Percentiles rank a stretch among this genome's conserved stretches.
These are phyloP conservation scores for Sarocladium strictum DNA, from an alignment of 2,329 filamentous ascomycete species.

Conservation along the genomic window DNA sequence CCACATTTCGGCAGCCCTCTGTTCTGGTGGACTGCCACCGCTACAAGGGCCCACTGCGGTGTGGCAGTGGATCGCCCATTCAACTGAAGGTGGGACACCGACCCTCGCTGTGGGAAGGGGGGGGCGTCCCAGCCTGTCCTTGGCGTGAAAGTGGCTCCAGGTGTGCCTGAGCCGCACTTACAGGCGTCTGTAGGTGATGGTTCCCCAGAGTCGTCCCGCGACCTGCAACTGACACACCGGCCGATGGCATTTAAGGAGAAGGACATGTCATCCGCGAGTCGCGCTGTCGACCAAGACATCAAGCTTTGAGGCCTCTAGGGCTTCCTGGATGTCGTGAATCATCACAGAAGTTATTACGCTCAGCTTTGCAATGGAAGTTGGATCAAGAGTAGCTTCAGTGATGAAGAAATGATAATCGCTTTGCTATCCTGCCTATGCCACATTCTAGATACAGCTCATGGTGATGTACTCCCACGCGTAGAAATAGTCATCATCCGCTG, in stretches of 20 bases:
- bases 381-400: neutral
- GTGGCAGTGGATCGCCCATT: too few relatives aligned
- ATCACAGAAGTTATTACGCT: too few relatives aligned
- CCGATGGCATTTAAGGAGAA: neutral
- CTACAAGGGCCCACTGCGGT: conserved; percentile 2
- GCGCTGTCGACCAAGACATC: neutral
- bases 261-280: neutral
- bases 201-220: neutral
- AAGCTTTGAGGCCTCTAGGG: neutral
- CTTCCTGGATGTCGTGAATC: too few relatives aligned
- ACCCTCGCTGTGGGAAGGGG: neutral
- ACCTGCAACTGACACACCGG: neutral
- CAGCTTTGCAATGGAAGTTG: neutral
- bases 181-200: neutral
- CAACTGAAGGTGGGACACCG: neutral
- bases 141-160: neutral
- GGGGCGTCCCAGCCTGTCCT: neutral
- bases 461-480: neutral
- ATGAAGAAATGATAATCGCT: too few relatives aligned
- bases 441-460: neutral
- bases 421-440: too few relatives aligned
- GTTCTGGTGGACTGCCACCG: neutral
- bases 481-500: neutral
- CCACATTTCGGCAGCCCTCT: neutral
- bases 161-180: too few relatives aligned